Conservation (phyloP, 805 yeast genomes). For the Candida railenensis region DNA sequence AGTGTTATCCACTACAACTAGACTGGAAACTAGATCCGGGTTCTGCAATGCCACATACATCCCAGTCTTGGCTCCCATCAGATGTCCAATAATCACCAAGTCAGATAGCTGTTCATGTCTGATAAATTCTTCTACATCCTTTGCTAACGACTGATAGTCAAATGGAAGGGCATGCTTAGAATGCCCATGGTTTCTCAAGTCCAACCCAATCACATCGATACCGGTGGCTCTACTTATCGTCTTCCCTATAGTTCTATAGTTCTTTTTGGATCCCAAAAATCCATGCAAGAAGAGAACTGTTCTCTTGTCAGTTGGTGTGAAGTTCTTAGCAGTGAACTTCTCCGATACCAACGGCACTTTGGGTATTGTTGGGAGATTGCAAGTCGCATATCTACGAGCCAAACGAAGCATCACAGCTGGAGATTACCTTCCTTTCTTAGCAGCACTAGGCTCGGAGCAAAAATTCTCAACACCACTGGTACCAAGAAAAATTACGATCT, state of each 20-base stretch:
- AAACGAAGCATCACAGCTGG: not conserved
- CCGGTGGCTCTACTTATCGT: conserved; percentile 27
- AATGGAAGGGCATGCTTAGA: conserved; percentile 45
- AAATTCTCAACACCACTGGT: no score
- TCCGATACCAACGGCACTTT: conserved; percentile 1
- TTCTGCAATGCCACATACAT: conserved; percentile 42
- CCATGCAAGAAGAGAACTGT: conserved; percentile 43
- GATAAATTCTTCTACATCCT: conserved; percentile 41
- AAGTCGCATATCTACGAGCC: not conserved
- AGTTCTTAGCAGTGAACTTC: not conserved
- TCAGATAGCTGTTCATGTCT: conserved; percentile 16
- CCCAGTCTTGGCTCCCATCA: conserved; percentile 62
- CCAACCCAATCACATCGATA: conserved; percentile 42
- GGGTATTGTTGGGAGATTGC: conserved; percentile 1
- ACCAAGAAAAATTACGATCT: no score
- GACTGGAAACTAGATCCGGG: conserved; percentile 38
- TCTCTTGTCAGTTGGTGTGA: conserved; percentile 1
- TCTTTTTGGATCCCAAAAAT: conserved; percentile 48
- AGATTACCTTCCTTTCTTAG: no score
- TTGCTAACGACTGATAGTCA: conserved; percentile 42
- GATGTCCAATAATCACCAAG: conserved; percentile 45
- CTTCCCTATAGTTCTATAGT: conserved; percentile 41
- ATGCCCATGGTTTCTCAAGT: conserved; percentile 57
- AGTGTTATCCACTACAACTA: conserved; percentile 50
- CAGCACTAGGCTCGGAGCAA: no score